These are phyloP conservation scores for Steccherinum ochraceum DNA, from an alignment of 768 basidiomycete species.

Conservation along the genomic window DNA sequence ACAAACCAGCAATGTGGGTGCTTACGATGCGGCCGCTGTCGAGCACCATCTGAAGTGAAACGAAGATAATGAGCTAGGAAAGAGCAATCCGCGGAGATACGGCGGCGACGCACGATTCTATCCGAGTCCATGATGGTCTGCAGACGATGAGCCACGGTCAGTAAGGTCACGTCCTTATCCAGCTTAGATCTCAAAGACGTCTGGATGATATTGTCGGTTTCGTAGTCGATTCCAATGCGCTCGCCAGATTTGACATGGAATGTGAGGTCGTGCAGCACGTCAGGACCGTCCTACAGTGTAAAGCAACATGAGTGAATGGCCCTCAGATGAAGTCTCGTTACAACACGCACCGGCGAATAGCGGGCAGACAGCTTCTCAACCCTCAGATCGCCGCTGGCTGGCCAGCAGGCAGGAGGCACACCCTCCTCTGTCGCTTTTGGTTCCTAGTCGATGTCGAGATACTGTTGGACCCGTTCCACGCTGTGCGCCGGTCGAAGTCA, in stretches of 20 bases:
- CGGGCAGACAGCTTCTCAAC: slow-evolving; percentile 48
- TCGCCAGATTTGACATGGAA: slow-evolving; percentile 50
- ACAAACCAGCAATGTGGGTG: slow-evolving; percentile 1
- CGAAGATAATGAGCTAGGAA: not conserved
- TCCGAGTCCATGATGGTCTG: slow-evolving; percentile 57
- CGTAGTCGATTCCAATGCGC: slow-evolving; percentile 53
- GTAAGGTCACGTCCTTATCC: slow-evolving; percentile 36
- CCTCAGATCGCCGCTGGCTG: slow-evolving; percentile 43
- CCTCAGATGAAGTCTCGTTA: no score
- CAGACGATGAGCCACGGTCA: slow-evolving; percentile 54
- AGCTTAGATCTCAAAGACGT: slow-evolving; percentile 42
- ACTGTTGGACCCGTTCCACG: slow-evolving; percentile 46
- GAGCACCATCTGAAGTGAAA: slow-evolving; percentile 32
- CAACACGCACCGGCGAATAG: no score
- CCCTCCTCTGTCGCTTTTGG: slow-evolving; percentile 30
- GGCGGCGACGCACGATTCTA: slow-evolving; percentile 44
- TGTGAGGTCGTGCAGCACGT: slow-evolving; percentile 46
- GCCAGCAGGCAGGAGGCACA: slow-evolving; percentile 61
- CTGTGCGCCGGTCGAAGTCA: no score
- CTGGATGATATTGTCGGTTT: slow-evolving; percentile 52
- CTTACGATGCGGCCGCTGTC: slow-evolving; percentile 26
- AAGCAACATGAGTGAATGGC: no score
- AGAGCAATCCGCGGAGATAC: no score
- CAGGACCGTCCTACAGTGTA: slow-evolving; percentile 47
- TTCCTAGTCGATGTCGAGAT: slow-evolving; percentile 51